Base-by-base conservation (phyloP, 83 land plant genomes). In the Thuja plicata region DNA sequence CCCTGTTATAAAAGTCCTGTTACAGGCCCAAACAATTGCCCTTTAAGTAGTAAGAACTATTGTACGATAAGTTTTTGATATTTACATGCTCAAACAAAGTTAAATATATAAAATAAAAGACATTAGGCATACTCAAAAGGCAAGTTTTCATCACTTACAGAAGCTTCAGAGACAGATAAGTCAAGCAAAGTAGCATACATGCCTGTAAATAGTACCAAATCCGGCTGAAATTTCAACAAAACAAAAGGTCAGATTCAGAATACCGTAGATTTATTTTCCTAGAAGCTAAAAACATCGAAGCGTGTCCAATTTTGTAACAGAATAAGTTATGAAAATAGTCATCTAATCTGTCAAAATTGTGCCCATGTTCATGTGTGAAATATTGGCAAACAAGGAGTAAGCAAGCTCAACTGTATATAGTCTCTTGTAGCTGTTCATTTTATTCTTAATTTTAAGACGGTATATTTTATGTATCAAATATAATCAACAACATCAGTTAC, bases 141-240 rank as follows among this genome's bases (percentile, higher is more conserved):
- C 79, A 62, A 37, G 66, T 11, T 87, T 41, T 87, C 79, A 87
- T 87, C 54, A 87, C 48, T 87, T 43, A 66, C 43, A 66, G 76
- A 15, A 43, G 46, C n/a, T 60, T 60, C 12, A 66, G 80, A 87
- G 11, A 46, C 12, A 19, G 15, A 11, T 35, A 55, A 34, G 77
- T 38, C 41, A 55, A 62, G 27, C 34, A 87, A 55, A 60, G 43
- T 48, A 89, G 71, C 86, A 89, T 52, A 88, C 95, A 78, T 94
- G 91, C 95, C 95, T 94, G 96, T 94, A 81, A 95, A 94, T 2
- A 95, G 94, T 85, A 95, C 94, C 93, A 95, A 87, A 90, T 95
- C 96, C 13, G 95, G 93, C 96, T 94, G 96, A 95, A 95, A 38
- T 35, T 41, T 66, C 27, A 4, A 85, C 27, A 83, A 15, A 50